Evolutionary conservation across 352 stramenopile species (phyloP).

Genomic region (Elongisporangium undulatum): DNA sequence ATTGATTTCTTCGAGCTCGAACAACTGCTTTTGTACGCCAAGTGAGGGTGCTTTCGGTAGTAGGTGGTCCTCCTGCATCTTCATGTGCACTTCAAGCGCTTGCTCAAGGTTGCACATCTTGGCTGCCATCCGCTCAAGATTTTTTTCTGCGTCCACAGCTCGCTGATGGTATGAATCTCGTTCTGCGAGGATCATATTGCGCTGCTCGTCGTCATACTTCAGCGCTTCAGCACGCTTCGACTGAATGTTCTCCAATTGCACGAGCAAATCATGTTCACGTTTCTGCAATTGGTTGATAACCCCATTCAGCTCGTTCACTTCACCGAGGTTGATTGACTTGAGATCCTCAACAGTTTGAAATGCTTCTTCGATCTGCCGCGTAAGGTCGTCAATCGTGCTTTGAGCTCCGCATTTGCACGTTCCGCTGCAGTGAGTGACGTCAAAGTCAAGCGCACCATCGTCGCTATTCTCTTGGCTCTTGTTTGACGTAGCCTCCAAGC

Average conservation of each 20-base stretch:
- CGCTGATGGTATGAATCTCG: not conserved
- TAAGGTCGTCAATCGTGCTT: constrained; percentile 15
- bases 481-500: not conserved
- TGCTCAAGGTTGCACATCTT: not conserved
- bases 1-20: not conserved
- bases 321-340: constrained; percentile 22
- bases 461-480: constrained; percentile 8
- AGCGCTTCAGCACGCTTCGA: not conserved
- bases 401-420: constrained; percentile 1
- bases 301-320: constrained; percentile 17
- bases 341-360: constrained; percentile 23
- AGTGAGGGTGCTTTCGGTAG: too few relatives aligned
- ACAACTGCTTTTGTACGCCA: not conserved
- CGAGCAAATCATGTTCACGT: not conserved
- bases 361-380: constrained; percentile 20
- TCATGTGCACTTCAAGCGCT: not conserved
- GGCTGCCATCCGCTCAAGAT: not conserved
- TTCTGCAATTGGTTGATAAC: constrained; percentile 7
- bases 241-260: not conserved
- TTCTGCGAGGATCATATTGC: not conserved
- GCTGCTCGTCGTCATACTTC: not conserved
- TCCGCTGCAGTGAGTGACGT: not conserved
- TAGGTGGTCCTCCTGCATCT: not conserved
- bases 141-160: not conserved
- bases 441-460: not conserved